phyloP scores from a whole-genome alignment of 2,329 filamentous ascomycete genomes.

The Microsporum ferrugineum region DNA sequence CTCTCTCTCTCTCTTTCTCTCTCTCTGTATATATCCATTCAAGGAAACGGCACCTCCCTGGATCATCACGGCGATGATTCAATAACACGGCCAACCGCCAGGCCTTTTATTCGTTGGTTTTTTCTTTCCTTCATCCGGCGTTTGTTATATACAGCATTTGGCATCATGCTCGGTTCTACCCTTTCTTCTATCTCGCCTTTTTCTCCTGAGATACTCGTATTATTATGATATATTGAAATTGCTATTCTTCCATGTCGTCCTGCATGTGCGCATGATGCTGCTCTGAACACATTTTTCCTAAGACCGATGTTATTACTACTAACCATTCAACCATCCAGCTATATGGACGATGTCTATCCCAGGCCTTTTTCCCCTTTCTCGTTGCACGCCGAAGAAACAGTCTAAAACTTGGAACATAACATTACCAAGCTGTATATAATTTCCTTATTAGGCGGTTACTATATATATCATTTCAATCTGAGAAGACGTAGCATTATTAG shows the following conservation, averaged over 20 bases:
- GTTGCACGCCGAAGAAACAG: neutral
- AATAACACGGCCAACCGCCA: neutral
- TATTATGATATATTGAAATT: constrained; percentile 5
- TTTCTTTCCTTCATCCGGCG: neutral
- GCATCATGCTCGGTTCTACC: neutral
- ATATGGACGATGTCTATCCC: neutral
- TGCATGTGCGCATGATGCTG: neutral
- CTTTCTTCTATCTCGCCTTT: neutral
- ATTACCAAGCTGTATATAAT: neutral
- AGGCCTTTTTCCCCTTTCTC: neutral
- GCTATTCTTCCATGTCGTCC: neutral
- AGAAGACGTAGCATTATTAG: neutral
- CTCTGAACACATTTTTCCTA: neutral
- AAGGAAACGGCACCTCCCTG: neutral
- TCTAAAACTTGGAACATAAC: neutral
- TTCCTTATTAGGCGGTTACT: neutral
- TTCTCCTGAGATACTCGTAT: neutral
- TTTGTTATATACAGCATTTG: constrained; percentile 1
- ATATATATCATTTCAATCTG: neutral
- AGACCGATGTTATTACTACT: neutral
- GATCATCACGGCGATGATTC: neutral
- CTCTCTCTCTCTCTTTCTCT: neutral
- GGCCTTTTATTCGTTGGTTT: neutral
- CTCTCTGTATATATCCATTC: neutral
- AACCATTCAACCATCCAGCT: neutral